Evolutionary conservation across 2,329 filamentous ascomycete species (phyloP).

Genomic region (Chrysosphaeria jannelii): DNA sequence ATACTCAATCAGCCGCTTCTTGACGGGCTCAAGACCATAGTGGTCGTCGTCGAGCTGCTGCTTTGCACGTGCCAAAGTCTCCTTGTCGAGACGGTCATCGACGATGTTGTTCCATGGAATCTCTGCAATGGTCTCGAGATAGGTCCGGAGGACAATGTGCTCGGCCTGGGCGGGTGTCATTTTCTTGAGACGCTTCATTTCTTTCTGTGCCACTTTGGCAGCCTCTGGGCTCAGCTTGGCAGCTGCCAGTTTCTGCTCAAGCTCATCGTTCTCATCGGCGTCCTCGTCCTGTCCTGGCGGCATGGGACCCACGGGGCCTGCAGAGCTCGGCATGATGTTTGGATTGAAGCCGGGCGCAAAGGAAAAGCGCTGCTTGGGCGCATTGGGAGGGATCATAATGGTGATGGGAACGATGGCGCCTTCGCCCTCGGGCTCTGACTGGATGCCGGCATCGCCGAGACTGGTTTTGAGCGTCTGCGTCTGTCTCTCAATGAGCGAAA

Average conservation of each 20-base stretch:
- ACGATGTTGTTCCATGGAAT: conserved; percentile 76
- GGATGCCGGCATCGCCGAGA: conserved; percentile 25
- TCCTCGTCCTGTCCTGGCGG: conserved; percentile 23
- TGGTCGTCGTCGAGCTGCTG: conserved; percentile 89
- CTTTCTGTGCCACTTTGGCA: conserved; percentile 66
- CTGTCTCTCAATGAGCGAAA: conserved; percentile 59
- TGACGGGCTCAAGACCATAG: conserved; percentile 87
- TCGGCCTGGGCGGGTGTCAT: conserved; percentile 94
- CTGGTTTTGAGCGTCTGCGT: conserved; percentile 62
- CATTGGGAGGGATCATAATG: conserved; percentile 4
- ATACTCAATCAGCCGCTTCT: conserved; percentile 86
- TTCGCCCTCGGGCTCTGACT: no score
- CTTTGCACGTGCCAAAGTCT: conserved; percentile 49
- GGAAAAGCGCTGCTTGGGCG: no score
- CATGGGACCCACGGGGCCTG: conserved; percentile 4
- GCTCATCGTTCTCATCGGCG: conserved; percentile 64
- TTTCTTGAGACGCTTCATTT: conserved; percentile 65
- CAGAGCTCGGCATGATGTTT: conserved; percentile 1
- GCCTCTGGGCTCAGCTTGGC: conserved; percentile 62
- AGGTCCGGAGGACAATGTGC: conserved; percentile 77
- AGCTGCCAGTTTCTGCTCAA: conserved; percentile 62
- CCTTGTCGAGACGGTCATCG: conserved; percentile 55
- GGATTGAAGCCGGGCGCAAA: conserved; percentile 5
- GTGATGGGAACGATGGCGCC: conserved; percentile 6
- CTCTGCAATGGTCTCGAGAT: conserved; percentile 76